phyloP scores from a whole-genome alignment of 2,329 filamentous ascomycete species.

The Reticulascus tulasneorum region DNA sequence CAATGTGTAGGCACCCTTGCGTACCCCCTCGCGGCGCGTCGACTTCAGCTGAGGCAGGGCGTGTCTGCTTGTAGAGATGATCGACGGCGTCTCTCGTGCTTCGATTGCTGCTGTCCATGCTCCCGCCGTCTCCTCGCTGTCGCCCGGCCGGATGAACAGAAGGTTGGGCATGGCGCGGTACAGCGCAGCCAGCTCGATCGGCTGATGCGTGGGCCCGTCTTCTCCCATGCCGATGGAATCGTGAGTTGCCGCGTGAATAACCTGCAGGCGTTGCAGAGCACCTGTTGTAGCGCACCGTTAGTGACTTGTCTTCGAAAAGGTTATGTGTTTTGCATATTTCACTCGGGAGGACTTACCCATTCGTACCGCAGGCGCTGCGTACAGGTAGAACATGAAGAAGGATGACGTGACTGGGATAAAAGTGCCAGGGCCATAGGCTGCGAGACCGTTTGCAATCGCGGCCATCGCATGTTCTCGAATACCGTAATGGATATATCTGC shows the following conservation, averaged over 20 bases:
- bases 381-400: constrained; percentile 62
- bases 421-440: constrained; percentile 51
- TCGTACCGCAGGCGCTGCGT: constrained; percentile 14
- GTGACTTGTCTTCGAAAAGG: too few relatives aligned
- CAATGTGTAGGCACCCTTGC: constrained; percentile 43
- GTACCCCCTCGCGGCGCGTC: constrained; percentile 36
- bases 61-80: constrained; percentile 46
- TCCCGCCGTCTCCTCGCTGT: constrained; percentile 54
- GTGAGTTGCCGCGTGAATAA: constrained; percentile 59
- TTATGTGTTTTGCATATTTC: too few relatives aligned
- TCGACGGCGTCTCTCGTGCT: constrained; percentile 34
- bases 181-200: constrained; percentile 51
- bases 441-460: constrained; percentile 53
- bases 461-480: constrained; percentile 61
- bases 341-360: too few relatives aligned
- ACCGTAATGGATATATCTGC: constrained; percentile 57
- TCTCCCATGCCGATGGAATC: constrained; percentile 58
- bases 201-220: constrained; percentile 60
- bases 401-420: constrained; percentile 54
- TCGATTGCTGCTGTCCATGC: constrained; percentile 48
- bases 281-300: too few relatives aligned
- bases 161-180: constrained; percentile 62
- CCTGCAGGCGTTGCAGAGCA: constrained; percentile 50
- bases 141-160: constrained; percentile 55
- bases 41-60: constrained; percentile 31